Evolutionary conservation across 2,329 filamentous ascomycete genomes (phyloP), one percentile per base, ranked within the genome.

Genomic region (Hypoxylon sp.): DNA sequence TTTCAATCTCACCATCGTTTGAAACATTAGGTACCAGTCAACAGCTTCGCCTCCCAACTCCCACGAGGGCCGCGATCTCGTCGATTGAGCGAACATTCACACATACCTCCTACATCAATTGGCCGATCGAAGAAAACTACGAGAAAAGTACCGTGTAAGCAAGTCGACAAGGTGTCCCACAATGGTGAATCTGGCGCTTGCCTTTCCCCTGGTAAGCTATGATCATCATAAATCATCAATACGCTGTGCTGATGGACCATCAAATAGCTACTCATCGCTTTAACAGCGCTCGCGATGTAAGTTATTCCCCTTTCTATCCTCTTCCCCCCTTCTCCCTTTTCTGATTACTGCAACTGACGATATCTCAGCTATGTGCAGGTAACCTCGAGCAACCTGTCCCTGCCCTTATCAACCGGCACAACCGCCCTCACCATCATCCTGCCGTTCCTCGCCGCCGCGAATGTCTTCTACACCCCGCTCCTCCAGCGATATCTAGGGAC

Each of bases 391-490:
- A 71, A 62, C 1, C 66, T 79, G 6, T 75, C 74, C 2, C 69
- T 78, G 6, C 77, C 77, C 19, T 68, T 79, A 24, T 66, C 76
- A 19, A 74, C 75, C n/a, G 74, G 73, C 2, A 73, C 75, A 15
- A 73, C 71, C 3, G 72, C 75, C 29, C 67, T 78, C 50, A 74
- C 75, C 1, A 75, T 78, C 42, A 59, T 78, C 6, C 70, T 79
- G 6, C 76, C 76, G 10, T 51, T 77, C 19, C 61, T 77, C 35
- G 73, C 76, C 4, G 69, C 69, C 17, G 74, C 67, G 13, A 76
- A 77, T 59, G 35, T 75, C 46, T 74, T 75, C 64, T 73, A 65
- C 61, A 71, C 70, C 10, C 72, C 73, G 2, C 21, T 66, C 2
- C 65, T 76, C 15, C 50, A 46, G 8, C 65, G 62, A 0, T 8